These are phyloP conservation scores for Stramenopiles sp. DNA, from an alignment of 352 stramenopile species.

Conservation along the genomic window DNA sequence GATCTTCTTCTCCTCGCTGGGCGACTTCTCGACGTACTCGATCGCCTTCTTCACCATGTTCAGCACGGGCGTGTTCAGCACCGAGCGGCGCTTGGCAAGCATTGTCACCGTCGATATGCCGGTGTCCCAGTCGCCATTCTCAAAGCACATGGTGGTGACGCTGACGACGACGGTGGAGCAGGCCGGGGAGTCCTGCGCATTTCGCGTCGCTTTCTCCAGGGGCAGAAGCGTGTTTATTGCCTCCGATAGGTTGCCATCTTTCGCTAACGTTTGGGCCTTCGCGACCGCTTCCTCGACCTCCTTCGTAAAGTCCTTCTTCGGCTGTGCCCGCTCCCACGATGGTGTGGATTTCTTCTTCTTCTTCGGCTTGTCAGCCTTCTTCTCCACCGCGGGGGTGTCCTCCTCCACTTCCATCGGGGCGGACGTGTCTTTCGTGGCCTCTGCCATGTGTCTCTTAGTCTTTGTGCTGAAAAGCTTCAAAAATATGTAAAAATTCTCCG, in stretches of 20 bases:
- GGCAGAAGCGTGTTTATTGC: slow-evolving; percentile 52
- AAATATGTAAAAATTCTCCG: too few species aligned
- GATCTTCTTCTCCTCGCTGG: slow-evolving; percentile 58
- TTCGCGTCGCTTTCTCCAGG: slow-evolving; percentile 43
- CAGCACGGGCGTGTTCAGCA: slow-evolving; percentile 57
- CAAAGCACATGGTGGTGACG: slow-evolving; percentile 46
- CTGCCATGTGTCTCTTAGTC: too few species aligned
- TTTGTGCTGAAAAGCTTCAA: too few species aligned
- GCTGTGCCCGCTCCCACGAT: background rate
- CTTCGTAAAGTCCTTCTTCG: slow-evolving; percentile 25
- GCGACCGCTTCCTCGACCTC: slow-evolving; percentile 18
- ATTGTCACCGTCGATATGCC: slow-evolving; percentile 57
- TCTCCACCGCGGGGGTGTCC: background rate
- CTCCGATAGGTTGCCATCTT: slow-evolving; percentile 43
- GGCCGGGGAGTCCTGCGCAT: slow-evolving; percentile 30
- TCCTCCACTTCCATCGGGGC: background rate
- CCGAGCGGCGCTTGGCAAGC: slow-evolving; percentile 57
- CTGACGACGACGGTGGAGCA: slow-evolving; percentile 38
- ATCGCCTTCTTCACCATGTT: slow-evolving; percentile 58
- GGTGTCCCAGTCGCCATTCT: slow-evolving; percentile 62
- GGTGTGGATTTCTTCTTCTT: background rate
- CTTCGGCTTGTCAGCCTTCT: background rate
- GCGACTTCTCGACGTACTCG: slow-evolving; percentile 46
- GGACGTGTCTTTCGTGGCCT: background rate
- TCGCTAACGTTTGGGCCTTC: slow-evolving; percentile 20